A percentile compares a stretch with the other conserved stretches of the same genome.
Evolutionary conservation across 2,329 filamentous ascomycete genomes (phyloP).

Genomic region (Hypoxylon sp.): DNA sequence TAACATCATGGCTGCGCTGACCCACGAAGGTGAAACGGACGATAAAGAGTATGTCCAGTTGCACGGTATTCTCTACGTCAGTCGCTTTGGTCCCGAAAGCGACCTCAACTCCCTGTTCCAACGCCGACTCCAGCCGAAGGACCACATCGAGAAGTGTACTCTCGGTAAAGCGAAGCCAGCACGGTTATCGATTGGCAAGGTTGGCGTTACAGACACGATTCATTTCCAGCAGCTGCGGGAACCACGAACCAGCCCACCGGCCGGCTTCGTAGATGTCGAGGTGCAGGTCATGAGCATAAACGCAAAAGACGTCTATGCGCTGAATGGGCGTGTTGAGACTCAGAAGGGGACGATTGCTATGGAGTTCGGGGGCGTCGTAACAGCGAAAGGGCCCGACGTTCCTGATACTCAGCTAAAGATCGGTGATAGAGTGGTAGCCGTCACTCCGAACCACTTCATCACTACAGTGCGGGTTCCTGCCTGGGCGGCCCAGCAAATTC

Average conservation of each 20-base stretch:
- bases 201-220: not conserved
- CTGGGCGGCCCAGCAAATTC: slow-evolving; percentile 47
- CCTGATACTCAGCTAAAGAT: no score
- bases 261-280: slow-evolving; percentile 27
- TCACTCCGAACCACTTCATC: not conserved
- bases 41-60: slow-evolving; percentile 24
- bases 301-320: slow-evolving; percentile 48
- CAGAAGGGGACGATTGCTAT: slow-evolving; percentile 24
- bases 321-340: slow-evolving; percentile 51
- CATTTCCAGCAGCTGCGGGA: slow-evolving; percentile 6
- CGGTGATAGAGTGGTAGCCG: not conserved
- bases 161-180: not conserved
- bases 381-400: no score
- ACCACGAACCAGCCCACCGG: not conserved
- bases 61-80: not conserved
- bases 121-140: not conserved
- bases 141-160: not conserved
- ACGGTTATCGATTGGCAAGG: not conserved
- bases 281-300: slow-evolving; percentile 43
- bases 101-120: not conserved
- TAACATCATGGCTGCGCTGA: not conserved
- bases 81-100: not conserved
- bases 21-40: slow-evolving; percentile 14
- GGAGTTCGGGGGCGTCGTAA: not conserved
- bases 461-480: slow-evolving; percentile 44